Base-by-base conservation (phyloP, 2,329 filamentous ascomycete species). In the Fusarium coffeatum region DNA sequence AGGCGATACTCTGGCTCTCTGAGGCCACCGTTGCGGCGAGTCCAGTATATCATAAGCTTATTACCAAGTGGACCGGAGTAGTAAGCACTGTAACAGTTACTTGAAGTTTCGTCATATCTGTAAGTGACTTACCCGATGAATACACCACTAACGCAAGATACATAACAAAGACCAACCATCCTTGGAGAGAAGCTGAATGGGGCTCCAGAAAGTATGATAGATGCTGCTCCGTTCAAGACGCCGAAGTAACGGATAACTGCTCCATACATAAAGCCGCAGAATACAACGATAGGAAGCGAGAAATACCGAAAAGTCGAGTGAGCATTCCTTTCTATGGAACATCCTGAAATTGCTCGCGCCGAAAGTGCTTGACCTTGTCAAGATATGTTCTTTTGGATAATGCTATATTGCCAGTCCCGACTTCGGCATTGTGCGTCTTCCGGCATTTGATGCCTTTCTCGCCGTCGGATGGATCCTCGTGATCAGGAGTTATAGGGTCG, bases 231-330 rank as follows among this genome's bases (percentile, higher is more conserved):
- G n/a, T 45, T 46, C 4, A 59, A 3, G 16, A 59, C 41, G n/a
- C 55, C 55, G 25, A 55, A 55, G 37, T 47, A 59, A 1, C 49
- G 55, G 5, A 56, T 18, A 8, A 55, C 32, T 15, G 55, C 54
- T 6, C 56, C 56, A 11, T 55, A 59, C 22, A 56, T 55, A 16
- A 59, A 59, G 5, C 56, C 56, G 9, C 49, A 40, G 13, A 51
- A 59, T 0, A 40, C 49, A 8, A 59, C 40, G 1, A 28, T 56
- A 1, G 56, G 49, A 16, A 45, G 55, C 32, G 53, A 5, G 23
- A 60, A 20, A 11, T 43, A 43, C 41, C 16, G 41, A 43, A 43
- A 43, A 22, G 22, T 18, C 22, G 41, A 23, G 22, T 43, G 22
- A 43, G 41, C 41, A 43, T 43, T 10, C 41, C 22, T 15, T 43